A percentile compares a stretch with the other conserved stretches of the same genome.
Conservation (phyloP, 495 filamentous ascomycete species). For the Pyronema domesticum region DNA sequence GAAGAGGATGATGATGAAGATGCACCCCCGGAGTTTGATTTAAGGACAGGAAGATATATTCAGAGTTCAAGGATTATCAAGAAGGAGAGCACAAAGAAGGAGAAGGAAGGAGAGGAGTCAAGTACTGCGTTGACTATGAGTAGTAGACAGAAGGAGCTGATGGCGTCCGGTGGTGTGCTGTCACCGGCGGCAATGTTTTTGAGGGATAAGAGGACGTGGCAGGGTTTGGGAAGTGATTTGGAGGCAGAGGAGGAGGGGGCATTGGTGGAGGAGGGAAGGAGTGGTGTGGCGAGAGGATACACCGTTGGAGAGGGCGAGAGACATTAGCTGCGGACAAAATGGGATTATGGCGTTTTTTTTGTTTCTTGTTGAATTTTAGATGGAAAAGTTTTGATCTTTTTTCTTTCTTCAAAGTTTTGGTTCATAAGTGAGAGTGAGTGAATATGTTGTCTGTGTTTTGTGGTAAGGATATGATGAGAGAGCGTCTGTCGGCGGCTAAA, state of each 20-base stretch:
- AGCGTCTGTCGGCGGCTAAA: too few relatives aligned
- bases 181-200: slow-evolving; percentile 85
- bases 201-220: slow-evolving; percentile 70
- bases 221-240: slow-evolving; percentile 72
- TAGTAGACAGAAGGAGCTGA: slow-evolving; percentile 28
- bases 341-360: neutral
- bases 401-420: too few relatives aligned
- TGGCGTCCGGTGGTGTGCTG: slow-evolving; percentile 56
- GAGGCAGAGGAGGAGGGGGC: slow-evolving; percentile 44
- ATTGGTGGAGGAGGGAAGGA: slow-evolving; percentile 61
- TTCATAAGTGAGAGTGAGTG: too few relatives aligned
- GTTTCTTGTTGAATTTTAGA: too few relatives aligned
- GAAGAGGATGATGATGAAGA: slow-evolving; percentile 28
- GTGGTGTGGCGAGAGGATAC: slow-evolving; percentile 84
- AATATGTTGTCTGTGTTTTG: too few relatives aligned
- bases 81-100: slow-evolving; percentile 8
- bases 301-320: slow-evolving; percentile 37
- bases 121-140: slow-evolving; percentile 23
- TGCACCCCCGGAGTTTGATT: slow-evolving; percentile 75
- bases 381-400: too few relatives aligned
- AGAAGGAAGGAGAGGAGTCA: slow-evolving; percentile 20
- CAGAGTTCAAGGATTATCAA: slow-evolving; percentile 16
- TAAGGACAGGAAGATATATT: slow-evolving; percentile 73
- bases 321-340: neutral
- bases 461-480: too few relatives aligned